A percentile compares a stretch with the other conserved stretches of the same genome.
These are phyloP conservation scores for Beauveria caledonica DNA, from an alignment of 2,329 filamentous ascomycete genomes.

Conservation along the genomic window DNA sequence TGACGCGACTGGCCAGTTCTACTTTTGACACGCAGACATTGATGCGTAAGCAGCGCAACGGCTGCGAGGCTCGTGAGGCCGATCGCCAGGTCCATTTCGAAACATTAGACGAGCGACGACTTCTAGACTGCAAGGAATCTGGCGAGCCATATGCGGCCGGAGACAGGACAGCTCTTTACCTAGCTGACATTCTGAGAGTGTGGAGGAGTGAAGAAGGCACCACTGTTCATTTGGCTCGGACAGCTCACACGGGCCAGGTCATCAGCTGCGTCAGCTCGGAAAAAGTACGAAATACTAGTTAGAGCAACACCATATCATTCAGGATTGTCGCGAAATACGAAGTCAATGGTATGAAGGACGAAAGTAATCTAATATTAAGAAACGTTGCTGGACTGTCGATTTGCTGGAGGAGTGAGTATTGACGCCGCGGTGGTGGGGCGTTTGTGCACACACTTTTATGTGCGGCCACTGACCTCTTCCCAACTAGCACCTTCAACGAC, in stretches of 20 bases:
- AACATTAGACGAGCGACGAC: neutral
- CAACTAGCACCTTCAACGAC: neutral
- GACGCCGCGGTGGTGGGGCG: neutral
- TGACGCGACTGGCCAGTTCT: neutral
- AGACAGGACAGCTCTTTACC: neutral
- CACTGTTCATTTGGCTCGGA: too few species aligned
- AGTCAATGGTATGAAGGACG: neutral
- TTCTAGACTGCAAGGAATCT: too few species aligned
- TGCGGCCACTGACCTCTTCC: neutral
- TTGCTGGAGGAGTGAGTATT: neutral
- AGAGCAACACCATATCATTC: too few species aligned
- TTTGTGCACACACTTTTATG: neutral
- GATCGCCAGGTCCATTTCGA: neutral
- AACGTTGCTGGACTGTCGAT: neutral
- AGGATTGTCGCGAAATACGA: too few species aligned
- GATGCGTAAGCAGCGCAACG: neutral
- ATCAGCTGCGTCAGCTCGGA: neutral
- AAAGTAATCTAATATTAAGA: neutral
- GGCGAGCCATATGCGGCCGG: too few species aligned
- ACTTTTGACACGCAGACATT: neutral
- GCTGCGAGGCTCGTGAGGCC: neutral
- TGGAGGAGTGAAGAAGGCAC: neutral
- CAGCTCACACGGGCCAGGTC: too few species aligned
- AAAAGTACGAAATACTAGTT: neutral
- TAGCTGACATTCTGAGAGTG: neutral